A percentile compares a stretch with the other conserved stretches of the same genome.
These are phyloP conservation scores for Pestalotiopsis sp. DNA, from an alignment of 2,329 filamentous ascomycete genomes.

Conservation along the genomic window DNA sequence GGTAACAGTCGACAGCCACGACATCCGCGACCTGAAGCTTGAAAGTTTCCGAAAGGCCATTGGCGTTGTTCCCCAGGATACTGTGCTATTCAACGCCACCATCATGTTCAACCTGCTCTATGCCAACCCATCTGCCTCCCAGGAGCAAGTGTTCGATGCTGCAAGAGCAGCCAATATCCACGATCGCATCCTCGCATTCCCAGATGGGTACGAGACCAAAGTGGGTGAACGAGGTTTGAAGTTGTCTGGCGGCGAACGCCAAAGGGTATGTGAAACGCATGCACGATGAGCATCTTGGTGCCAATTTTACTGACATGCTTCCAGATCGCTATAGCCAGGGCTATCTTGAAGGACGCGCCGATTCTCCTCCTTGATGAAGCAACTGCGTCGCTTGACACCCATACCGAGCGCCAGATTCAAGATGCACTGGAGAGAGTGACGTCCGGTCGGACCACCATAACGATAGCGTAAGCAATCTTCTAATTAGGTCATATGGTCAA, in stretches of 20 bases:
- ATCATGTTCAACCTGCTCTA: conserved; percentile 64
- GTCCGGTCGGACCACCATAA: conserved; percentile 53
- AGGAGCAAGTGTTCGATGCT: conserved; percentile 58
- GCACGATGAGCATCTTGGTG: background rate
- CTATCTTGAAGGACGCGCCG: conserved; percentile 70
- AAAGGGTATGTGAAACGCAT: conserved; percentile 44
- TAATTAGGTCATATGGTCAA: background rate
- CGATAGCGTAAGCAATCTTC: conserved; percentile 44
- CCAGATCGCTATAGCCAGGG: conserved; percentile 60
- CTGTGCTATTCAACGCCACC: conserved; percentile 60
- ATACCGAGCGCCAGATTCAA: conserved; percentile 62
- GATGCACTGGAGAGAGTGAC: conserved; percentile 52
- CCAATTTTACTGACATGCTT: background rate
- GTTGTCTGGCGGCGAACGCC: conserved; percentile 63
- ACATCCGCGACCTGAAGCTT: conserved; percentile 49
- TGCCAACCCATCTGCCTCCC: conserved; percentile 54
- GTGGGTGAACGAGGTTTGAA: conserved; percentile 30
- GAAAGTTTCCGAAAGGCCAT: conserved; percentile 54
- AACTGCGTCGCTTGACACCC: conserved; percentile 69
- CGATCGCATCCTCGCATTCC: conserved; percentile 59
- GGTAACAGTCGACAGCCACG: conserved; percentile 59
- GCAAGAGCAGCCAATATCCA: conserved; percentile 60
- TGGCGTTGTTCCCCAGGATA: conserved; percentile 59
- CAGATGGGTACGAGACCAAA: conserved; percentile 41
- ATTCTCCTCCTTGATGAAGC: conserved; percentile 74